Evolutionary conservation across 306 rosid species (phyloP), one percentile per base, ranked within the genome.

Genomic region (Lathyrus tuberosus): DNA sequence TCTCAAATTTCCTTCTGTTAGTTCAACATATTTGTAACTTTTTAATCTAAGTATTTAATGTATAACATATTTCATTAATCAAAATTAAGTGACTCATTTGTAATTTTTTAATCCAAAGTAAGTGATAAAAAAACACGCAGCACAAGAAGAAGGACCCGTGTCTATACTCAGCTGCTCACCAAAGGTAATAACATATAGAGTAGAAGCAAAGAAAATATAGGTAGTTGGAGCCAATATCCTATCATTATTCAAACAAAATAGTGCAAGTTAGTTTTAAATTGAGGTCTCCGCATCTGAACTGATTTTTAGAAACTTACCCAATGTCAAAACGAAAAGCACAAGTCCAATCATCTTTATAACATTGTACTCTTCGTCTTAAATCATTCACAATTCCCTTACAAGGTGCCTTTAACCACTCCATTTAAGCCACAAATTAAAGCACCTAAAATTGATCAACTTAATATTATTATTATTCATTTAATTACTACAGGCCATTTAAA

Each of bases 261-360:
- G 18, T 5, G 8, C 0, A 46, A 6, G 4, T 46, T n/a, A 46
- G 3, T n/a, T 46, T n/a, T 6, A 46, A n/a, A 46, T 46, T 43
- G 1, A n/a, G 2, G 5, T 13, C 7, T 12, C 2, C 24, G 15
- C 47, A 42, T 10, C 15, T 3, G 4, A 11, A 5, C 3, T 11
- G 46, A 42, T 46, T 22, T 22, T n/a, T 13, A 35, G 67, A 75
- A 59, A 67, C 11, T 35, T 84, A 89, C 96, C 89, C 85, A 4
- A 82, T 35, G 74, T 91, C 96, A 13, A 89, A 77, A 61, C 74
- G 46, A 60, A 80, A 64, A 58, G 88, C 88, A 52, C 52, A 65
- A 65, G 53, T 18, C 96, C 96, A 89, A 76, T 86, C 96, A 69
- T 86, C 88, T 72, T 75, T 82, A 14, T 89, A 89, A 79, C 72